phyloP scores from a whole-genome alignment of 805 yeast genomes.

The Diddensiella transvaalensis region DNA sequence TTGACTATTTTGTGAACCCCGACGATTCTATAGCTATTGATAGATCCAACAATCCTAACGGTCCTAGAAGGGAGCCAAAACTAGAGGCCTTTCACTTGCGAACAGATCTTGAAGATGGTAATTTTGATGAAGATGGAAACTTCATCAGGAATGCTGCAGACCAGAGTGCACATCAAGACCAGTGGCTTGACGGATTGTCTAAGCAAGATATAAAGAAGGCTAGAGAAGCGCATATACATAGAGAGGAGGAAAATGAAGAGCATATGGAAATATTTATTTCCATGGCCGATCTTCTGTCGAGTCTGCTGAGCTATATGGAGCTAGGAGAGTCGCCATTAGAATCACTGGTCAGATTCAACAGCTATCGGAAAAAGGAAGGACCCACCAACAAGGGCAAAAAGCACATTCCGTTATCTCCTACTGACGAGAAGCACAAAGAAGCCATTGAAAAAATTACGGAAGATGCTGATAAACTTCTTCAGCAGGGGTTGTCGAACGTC shows the following conservation, averaged over 20 bases:
- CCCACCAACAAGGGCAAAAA: constrained; percentile 15
- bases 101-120: constrained; percentile 56
- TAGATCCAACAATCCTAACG: constrained; percentile 15
- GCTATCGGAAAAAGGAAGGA: constrained; percentile 24
- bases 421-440: constrained; percentile 21
- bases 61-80: constrained; percentile 35
- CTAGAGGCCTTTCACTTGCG: constrained; percentile 62
- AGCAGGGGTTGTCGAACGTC: constrained; percentile 40
- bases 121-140: constrained; percentile 59
- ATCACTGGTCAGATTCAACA: constrained; percentile 44
- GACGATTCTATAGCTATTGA: constrained; percentile 4
- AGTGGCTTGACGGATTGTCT: constrained; percentile 38
- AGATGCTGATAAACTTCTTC: constrained; percentile 42
- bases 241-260: constrained; percentile 18
- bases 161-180: constrained; percentile 37
- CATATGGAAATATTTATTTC: constrained; percentile 6
- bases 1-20: constrained; percentile 21
- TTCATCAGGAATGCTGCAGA: constrained; percentile 44
- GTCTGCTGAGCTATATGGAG: constrained; percentile 44
- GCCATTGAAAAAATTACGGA: constrained; percentile 45
- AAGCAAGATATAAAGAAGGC: constrained; percentile 39
- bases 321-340: constrained; percentile 62
- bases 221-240: constrained; percentile 33
- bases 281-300: constrained; percentile 27
- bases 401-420: constrained; percentile 1